phyloP scores from a whole-genome alignment of 768 basidiomycete species.

The Phaeotremella fagi region DNA sequence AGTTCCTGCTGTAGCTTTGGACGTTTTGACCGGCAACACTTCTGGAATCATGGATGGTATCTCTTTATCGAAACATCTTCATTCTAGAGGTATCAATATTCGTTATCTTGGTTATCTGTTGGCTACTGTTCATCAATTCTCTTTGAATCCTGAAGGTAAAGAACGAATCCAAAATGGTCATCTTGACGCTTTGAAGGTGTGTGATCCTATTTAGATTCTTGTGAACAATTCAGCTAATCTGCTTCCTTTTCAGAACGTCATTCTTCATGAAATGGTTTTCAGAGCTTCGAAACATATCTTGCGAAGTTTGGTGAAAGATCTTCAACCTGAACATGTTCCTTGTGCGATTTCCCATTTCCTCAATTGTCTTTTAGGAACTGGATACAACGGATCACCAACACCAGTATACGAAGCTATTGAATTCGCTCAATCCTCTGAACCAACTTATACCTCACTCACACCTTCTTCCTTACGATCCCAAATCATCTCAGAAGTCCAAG shows the following conservation, averaged over 20 bases:
- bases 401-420: constrained; percentile 45
- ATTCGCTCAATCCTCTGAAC: constrained; percentile 31
- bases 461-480: constrained; percentile 44
- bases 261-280: constrained; percentile 51
- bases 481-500: constrained; percentile 44
- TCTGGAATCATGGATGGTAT: constrained; percentile 49
- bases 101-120: constrained; percentile 51
- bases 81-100: constrained; percentile 53
- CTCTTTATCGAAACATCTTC: constrained; percentile 47
- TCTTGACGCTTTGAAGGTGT: constrained; percentile 40
- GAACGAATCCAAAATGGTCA: constrained; percentile 26
- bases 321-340: constrained; percentile 44
- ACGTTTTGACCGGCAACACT: constrained; percentile 43
- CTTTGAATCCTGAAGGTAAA: constrained; percentile 27
- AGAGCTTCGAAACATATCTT: constrained; percentile 51
- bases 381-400: constrained; percentile 40
- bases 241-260: constrained; percentile 24
- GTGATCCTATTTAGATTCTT: background rate
- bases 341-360: constrained; percentile 51
- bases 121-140: constrained; percentile 41
- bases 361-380: constrained; percentile 51
- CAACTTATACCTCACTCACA: constrained; percentile 47
- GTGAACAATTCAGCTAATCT: background rate
- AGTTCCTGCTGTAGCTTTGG: constrained; percentile 47
- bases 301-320: constrained; percentile 42